Conservation (phyloP, 2,329 filamentous ascomycete species). For the Cladosporium sp. region DNA sequence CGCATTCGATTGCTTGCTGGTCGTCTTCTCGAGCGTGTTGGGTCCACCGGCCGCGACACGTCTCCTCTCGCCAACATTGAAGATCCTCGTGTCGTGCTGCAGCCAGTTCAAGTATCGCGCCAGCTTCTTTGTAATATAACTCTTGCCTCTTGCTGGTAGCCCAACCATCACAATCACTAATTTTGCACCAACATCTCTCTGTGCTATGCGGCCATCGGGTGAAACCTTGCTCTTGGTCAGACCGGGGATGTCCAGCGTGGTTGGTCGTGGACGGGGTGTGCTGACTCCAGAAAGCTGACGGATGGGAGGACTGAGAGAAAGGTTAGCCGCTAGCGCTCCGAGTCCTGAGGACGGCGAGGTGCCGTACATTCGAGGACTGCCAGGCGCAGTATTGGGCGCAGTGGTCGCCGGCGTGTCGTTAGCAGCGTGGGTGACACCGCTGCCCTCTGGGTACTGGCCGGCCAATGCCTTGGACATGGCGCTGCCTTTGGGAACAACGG, state of each 20-base stretch:
- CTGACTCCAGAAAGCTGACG: conserved; percentile 71
- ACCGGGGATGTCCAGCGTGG: conserved; percentile 93
- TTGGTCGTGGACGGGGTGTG: conserved; percentile 83
- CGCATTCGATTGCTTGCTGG: conserved; percentile 6
- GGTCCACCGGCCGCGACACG: conserved; percentile 70
- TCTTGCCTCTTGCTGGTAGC: conserved; percentile 90
- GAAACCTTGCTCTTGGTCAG: conserved; percentile 94
- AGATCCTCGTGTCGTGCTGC: conserved; percentile 92
- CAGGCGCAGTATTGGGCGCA: conserved; percentile 51
- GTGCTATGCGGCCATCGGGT: conserved; percentile 89
- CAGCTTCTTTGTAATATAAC: conserved; percentile 98
- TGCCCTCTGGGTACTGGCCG: conserved; percentile 28
- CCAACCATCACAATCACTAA: conserved; percentile 98
- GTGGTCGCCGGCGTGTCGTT: conserved; percentile 65
- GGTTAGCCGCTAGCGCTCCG: conserved; percentile 25
- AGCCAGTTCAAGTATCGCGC: conserved; percentile 95
- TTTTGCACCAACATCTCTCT: conserved; percentile 93
- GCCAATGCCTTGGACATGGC: conserved; percentile 30
- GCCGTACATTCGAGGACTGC: conserved; percentile 54
- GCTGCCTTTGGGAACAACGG: conserved; percentile 18
- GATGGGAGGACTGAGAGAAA: conserved; percentile 59
- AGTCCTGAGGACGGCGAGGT: conserved; percentile 15
- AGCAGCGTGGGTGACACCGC: conserved; percentile 43
- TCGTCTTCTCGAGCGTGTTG: conserved; percentile 36
- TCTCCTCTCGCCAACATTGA: conserved; percentile 93